Conservation (phyloP, 2,329 filamentous ascomycete genomes). For the Fusarium nurragi region DNA sequence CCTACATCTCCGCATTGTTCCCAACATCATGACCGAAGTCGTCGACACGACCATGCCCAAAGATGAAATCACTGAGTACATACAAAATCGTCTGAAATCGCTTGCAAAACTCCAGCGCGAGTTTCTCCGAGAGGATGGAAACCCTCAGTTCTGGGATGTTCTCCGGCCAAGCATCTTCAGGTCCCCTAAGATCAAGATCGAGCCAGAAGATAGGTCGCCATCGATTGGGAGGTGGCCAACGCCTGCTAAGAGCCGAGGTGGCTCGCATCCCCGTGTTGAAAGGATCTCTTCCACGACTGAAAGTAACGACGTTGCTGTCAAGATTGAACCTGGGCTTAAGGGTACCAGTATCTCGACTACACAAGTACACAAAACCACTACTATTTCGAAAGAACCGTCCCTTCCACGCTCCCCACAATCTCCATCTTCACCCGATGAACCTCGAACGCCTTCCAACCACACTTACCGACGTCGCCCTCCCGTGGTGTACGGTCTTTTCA, state of each 20-base stretch:
- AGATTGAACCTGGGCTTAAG: slow-evolving; percentile 23
- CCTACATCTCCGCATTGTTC: slow-evolving; percentile 47
- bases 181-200: slow-evolving; percentile 34
- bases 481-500: slow-evolving; percentile 56
- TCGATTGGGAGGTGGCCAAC: slow-evolving; percentile 11
- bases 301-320: slow-evolving; percentile 3
- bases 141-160: slow-evolving; percentile 47
- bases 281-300: slow-evolving; percentile 19
- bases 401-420: not conserved
- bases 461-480: slow-evolving; percentile 49
- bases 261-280: slow-evolving; percentile 6
- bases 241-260: not conserved
- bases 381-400: not conserved
- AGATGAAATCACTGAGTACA: slow-evolving; percentile 47
- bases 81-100: slow-evolving; percentile 50
- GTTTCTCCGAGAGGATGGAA: slow-evolving; percentile 45
- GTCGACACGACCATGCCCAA: slow-evolving; percentile 47
- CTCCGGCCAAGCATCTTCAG: slow-evolving; percentile 36
- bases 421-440: not conserved
- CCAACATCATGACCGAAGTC: slow-evolving; percentile 53
- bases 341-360: slow-evolving; percentile 6
- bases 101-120: slow-evolving; percentile 51
- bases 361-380: not conserved
- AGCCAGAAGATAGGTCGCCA: slow-evolving; percentile 25
- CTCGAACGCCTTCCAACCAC: slow-evolving; percentile 10